Percentiles rank a stretch among this genome's conserved stretches.
Conservation (phyloP, 805 yeast genomes). For the Cyberlindnera xylosilytica region DNA sequence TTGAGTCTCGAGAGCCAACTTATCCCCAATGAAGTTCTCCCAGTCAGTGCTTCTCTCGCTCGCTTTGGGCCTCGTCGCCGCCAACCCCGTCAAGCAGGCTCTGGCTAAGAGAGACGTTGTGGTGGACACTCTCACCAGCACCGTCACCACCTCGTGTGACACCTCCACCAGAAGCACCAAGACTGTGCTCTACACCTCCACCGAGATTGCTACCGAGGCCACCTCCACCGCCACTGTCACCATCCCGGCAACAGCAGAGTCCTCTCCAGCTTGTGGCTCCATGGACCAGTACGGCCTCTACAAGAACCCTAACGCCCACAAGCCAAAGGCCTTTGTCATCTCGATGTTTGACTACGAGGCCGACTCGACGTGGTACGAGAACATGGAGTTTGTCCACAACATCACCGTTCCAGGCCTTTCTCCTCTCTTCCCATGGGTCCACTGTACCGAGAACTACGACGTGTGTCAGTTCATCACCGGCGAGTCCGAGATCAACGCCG, state of each 20-base stretch:
- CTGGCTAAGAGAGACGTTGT: constrained; percentile 5
- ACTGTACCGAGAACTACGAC: constrained; percentile 13
- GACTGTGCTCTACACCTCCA: constrained; percentile 10
- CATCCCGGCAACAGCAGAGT: constrained; percentile 1
- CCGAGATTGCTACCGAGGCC: background rate
- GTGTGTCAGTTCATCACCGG: constrained; percentile 18
- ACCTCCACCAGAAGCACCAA: constrained; percentile 7
- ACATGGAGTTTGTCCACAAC: constrained; percentile 14
- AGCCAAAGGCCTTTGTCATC: constrained; percentile 13
- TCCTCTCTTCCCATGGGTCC: constrained; percentile 18
- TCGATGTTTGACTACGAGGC: constrained; percentile 15
- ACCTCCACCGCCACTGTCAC: constrained; percentile 3
- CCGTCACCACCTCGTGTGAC: constrained; percentile 11
- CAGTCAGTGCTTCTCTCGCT: background rate
- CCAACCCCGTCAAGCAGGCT: constrained; percentile 10
- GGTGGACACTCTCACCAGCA: constrained; percentile 3
- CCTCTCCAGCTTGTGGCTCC: background rate
- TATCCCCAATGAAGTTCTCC: constrained; percentile 5
- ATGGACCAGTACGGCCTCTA: constrained; percentile 12
- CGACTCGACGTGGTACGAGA: constrained; percentile 12
- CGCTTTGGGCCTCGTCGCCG: constrained; percentile 2
- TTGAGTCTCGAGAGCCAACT: too few relatives aligned
- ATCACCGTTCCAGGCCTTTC: constrained; percentile 17
- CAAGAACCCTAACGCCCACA: constrained; percentile 13
- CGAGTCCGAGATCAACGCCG: constrained; percentile 17